phyloP scores from a whole-genome alignment of 2,329 filamentous ascomycete genomes.

The Venturia oleaginea region DNA sequence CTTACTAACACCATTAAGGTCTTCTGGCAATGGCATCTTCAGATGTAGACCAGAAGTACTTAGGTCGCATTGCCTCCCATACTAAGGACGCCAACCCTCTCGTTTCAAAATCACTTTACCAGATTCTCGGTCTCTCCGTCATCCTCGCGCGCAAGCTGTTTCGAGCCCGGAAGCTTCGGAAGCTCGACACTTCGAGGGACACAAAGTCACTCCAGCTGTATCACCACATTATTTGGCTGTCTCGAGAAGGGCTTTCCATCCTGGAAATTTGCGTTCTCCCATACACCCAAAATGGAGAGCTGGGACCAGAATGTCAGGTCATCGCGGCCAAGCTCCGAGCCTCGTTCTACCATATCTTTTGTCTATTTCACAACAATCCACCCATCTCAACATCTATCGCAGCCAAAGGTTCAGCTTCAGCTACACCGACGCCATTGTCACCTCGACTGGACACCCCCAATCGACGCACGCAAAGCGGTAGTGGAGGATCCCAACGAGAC shows the following conservation, averaged over 20 bases:
- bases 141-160: constrained; percentile 78
- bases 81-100: constrained; percentile 70
- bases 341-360: constrained; percentile 94
- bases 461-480: constrained; percentile 3
- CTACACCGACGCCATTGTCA: constrained; percentile 1
- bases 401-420: background rate
- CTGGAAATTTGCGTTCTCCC: constrained; percentile 80
- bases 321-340: constrained; percentile 85
- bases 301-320: constrained; percentile 73
- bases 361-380: constrained; percentile 88
- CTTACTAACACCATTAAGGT: constrained; percentile 4
- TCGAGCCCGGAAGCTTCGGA: constrained; percentile 71
- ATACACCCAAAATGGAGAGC: constrained; percentile 56
- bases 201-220: constrained; percentile 77
- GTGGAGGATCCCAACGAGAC: constrained; percentile 8
- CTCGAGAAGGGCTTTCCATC: constrained; percentile 80
- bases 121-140: constrained; percentile 82
- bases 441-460: constrained; percentile 4
- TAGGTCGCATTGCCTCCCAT: constrained; percentile 76
- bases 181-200: constrained; percentile 67
- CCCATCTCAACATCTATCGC: constrained; percentile 42
- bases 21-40: constrained; percentile 70
- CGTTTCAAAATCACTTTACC: constrained; percentile 75
- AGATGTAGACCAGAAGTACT: constrained; percentile 94
- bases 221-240: constrained; percentile 90